Conservation (phyloP, 768 basidiomycete genomes). For the Leccinellum luteum region DNA sequence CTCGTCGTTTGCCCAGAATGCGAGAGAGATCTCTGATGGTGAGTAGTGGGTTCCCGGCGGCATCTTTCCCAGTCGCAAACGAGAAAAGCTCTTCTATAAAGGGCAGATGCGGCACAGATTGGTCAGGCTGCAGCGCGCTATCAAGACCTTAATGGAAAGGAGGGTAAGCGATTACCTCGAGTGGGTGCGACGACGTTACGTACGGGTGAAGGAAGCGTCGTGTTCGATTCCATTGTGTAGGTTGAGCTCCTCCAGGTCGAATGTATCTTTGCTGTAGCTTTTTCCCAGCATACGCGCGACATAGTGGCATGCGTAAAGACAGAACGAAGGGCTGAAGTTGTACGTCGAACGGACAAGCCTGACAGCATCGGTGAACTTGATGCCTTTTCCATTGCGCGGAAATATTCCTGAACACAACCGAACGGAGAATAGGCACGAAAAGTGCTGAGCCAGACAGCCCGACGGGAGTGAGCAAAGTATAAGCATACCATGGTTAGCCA, state of each 20-base stretch:
- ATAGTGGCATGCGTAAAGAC: slow-evolving; percentile 56
- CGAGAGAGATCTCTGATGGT: slow-evolving; percentile 58
- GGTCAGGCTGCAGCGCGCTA: slow-evolving; percentile 43
- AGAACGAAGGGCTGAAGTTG: slow-evolving; percentile 71
- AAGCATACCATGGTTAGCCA: slow-evolving; percentile 74
- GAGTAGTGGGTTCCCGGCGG: slow-evolving; percentile 45
- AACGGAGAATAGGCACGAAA: not conserved
- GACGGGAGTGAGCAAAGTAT: slow-evolving; percentile 42
- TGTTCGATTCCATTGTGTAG: slow-evolving; percentile 18
- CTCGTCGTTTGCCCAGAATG: slow-evolving; percentile 58
- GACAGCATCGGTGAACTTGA: slow-evolving; percentile 50
- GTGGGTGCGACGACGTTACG: not conserved
- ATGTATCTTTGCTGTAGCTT: slow-evolving; percentile 52
- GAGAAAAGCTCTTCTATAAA: slow-evolving; percentile 57
- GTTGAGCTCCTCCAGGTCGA: slow-evolving; percentile 50
- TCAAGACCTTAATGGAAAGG: slow-evolving; percentile 50
- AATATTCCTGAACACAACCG: slow-evolving; percentile 33
- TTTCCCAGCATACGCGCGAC: slow-evolving; percentile 57
- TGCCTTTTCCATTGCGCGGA: slow-evolving; percentile 63
- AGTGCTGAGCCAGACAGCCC: not conserved
- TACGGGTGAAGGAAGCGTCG: slow-evolving; percentile 30
- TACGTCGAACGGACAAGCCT: slow-evolving; percentile 48
- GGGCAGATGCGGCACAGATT: slow-evolving; percentile 47
- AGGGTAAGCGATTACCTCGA: not conserved
- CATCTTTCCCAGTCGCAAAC: slow-evolving; percentile 57